Base-by-base conservation (phyloP, 106 monocot genomes). In the Ottelia alismoides region DNA sequence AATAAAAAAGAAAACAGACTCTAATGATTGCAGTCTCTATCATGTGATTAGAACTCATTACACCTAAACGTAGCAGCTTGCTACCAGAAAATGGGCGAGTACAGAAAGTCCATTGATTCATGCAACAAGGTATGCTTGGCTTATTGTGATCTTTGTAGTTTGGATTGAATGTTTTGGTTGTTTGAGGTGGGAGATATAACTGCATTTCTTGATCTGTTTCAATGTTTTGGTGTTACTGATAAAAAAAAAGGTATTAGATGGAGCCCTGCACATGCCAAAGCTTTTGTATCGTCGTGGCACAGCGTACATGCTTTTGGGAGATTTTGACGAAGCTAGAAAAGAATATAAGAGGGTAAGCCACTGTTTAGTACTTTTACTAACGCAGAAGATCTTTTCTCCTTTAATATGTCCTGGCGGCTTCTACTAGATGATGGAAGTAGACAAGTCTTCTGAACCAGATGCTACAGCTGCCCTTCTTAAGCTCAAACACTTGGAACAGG, bases 1-100 rank as follows among this genome's bases (percentile, higher is more conserved):
- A n/a, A n/a, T n/a, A n/a, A n/a, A n/a, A n/a, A n/a, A n/a, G n/a
- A n/a, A n/a, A n/a, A n/a, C n/a, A n/a, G n/a, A n/a, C n/a, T n/a
- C n/a, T n/a, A n/a, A n/a, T n/a, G n/a, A n/a, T n/a, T n/a, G n/a
- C n/a, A n/a, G n/a, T n/a, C n/a, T n/a, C n/a, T n/a, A n/a, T n/a
- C n/a, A n/a, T n/a, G n/a, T n/a, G n/a, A n/a, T 58, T 81, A 96
- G 96, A 96, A 79, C 72, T 67, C 74, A 4, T 67, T 98, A 58
- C 85, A 98, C 54, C 63, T 98, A 31, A 89, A 98, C 73, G 89
- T 98, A 28, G 96, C 96, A 46, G 89, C 89, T n/a, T 98, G 96
- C 61, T 74, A 85, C 55, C 96, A 89, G 67, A 98, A 89, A 74
- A 74, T 79, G 85, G 85, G 85, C 12, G 89, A 98, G 53, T 56